phyloP scores from a whole-genome alignment of 345 rosid species.

The Pistacia atlantica region DNA sequence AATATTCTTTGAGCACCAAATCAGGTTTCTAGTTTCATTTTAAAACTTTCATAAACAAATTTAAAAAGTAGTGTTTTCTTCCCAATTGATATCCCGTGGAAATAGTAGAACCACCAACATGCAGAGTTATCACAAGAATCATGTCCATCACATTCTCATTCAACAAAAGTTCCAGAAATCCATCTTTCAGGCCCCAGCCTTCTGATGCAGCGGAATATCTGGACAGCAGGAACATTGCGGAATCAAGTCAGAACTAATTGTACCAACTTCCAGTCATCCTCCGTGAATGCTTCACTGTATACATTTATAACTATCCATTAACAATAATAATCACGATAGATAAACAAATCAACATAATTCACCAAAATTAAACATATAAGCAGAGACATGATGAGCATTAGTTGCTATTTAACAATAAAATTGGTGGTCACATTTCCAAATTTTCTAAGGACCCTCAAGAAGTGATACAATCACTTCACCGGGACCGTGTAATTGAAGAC shows the following conservation, averaged over 20 bases:
- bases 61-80: no score
- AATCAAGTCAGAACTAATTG: constrained; percentile 84
- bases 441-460: no score
- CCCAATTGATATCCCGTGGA: constrained; percentile 44
- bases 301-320: constrained; percentile 14
- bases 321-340: not conserved
- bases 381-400: not conserved
- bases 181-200: constrained; percentile 45
- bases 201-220: constrained; percentile 63
- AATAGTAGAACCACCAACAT: constrained; percentile 56
- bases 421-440: no score
- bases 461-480: no score
- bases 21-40: no score
- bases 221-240: constrained; percentile 84
- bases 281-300: constrained; percentile 71
- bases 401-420: not conserved
- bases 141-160: constrained; percentile 83
- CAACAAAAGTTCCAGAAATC: constrained; percentile 42
- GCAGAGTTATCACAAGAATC: constrained; percentile 64
- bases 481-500: no score
- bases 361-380: not conserved
- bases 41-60: no score
- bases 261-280: constrained; percentile 97
- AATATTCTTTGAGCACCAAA: no score
- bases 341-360: not conserved